phyloP scores from a whole-genome alignment of 441 rosid species.

The Erysimum cheiri region DNA sequence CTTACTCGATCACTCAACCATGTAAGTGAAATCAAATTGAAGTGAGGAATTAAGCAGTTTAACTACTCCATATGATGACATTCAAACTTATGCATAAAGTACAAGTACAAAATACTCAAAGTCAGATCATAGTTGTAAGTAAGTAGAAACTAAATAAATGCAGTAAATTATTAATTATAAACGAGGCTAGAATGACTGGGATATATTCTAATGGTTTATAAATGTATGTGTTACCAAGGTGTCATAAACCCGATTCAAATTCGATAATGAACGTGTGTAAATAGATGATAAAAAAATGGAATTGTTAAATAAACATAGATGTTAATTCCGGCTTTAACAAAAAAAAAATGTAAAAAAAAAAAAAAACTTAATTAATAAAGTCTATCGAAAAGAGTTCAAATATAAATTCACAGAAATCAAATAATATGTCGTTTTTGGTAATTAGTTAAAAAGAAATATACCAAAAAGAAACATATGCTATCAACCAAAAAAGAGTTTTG shows the following conservation, averaged over 20 bases:
- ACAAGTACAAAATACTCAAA: not conserved
- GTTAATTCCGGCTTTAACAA: not conserved
- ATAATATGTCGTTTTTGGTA: not conserved
- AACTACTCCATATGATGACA: slow-evolving; percentile 2
- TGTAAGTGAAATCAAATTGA: not conserved
- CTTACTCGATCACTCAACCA: not conserved
- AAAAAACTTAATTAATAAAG: not conserved
- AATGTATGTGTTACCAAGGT: not conserved
- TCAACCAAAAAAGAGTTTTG: not conserved
- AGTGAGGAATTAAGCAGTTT: not conserved
- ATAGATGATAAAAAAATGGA: not conserved
- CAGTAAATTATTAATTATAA: not conserved
- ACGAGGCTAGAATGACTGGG: not conserved
- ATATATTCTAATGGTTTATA: too few relatives aligned
- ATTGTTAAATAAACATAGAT: not conserved
- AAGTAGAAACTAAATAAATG: not conserved
- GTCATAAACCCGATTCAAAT: not conserved
- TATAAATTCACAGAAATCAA: not conserved
- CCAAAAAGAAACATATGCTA: not conserved
- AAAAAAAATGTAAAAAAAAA: not conserved
- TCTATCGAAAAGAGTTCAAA: not conserved
- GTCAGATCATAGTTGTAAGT: not conserved
- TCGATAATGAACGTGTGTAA: not conserved
- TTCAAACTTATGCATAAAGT: not conserved
- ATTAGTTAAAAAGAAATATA: not conserved